Evolutionary conservation across 768 basidiomycete species (phyloP).

Genomic region (Paxillus rubicundulus): DNA sequence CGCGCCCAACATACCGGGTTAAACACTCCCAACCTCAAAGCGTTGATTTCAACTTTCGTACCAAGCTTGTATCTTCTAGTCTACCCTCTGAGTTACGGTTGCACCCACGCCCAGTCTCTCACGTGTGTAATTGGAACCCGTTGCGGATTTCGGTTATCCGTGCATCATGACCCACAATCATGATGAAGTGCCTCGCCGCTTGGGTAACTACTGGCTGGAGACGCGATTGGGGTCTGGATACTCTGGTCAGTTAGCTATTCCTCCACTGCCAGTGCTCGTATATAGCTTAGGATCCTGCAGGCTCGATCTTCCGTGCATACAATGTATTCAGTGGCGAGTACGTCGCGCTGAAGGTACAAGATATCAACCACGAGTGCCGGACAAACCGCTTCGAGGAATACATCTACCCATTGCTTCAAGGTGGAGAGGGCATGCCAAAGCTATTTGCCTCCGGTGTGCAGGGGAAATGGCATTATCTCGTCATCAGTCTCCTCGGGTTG

Average conservation of each 20-base stretch:
- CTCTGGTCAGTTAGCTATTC: constrained; percentile 48
- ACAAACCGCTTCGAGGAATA: constrained; percentile 70
- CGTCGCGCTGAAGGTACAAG: constrained; percentile 77
- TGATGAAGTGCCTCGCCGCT: constrained; percentile 30
- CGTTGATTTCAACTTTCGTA: too few species aligned
- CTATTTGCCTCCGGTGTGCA: constrained; percentile 62
- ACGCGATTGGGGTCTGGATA: constrained; percentile 68
- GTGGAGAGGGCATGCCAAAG: constrained; percentile 69
- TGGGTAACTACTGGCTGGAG: constrained; percentile 63
- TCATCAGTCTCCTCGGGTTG: constrained; percentile 70
- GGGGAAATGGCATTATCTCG: constrained; percentile 66
- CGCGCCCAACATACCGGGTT: too few species aligned
- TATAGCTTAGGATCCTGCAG: constrained; percentile 35
- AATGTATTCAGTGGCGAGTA: constrained; percentile 54
- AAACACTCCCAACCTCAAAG: not conserved
- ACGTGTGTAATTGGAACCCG: not conserved
- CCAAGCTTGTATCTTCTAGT: not conserved
- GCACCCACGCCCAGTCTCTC: too few species aligned
- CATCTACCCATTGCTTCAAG: constrained; percentile 69
- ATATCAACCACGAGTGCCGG: constrained; percentile 67
- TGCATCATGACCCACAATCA: constrained; percentile 10
- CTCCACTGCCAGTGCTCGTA: not conserved
- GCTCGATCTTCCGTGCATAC: constrained; percentile 65
- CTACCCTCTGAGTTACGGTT: not conserved
- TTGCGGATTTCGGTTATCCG: not conserved